phyloP scores from a whole-genome alignment of 1,284 basidiomycete genomes.

The Microbotryum lychnidis-dioicae region DNA sequence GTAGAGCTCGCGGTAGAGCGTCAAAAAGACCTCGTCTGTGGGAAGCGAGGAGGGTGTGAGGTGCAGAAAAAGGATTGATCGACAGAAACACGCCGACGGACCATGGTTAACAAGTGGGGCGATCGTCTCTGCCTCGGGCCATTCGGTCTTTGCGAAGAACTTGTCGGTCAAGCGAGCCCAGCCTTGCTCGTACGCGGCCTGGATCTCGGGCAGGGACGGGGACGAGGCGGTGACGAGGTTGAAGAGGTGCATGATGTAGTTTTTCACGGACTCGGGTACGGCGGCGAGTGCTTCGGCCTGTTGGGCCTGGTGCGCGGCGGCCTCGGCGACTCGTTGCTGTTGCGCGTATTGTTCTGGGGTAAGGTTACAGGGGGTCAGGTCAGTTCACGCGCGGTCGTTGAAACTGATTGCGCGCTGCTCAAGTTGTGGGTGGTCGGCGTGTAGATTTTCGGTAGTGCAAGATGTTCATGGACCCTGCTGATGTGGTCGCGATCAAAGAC shows the following conservation, averaged over 20 bases:
- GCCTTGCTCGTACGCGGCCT: conserved; percentile 44
- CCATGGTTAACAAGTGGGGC: conserved; percentile 87
- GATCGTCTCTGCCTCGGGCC: conserved; percentile 95
- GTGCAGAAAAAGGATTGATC: not conserved
- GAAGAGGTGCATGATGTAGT: conserved; percentile 31
- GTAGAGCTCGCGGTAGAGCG: conserved; percentile 91
- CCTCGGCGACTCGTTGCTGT: conserved; percentile 32
- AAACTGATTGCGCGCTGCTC: not conserved
- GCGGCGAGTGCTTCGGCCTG: conserved; percentile 27
- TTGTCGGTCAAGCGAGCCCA: conserved; percentile 96
- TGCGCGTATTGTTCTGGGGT: conserved; percentile 27
- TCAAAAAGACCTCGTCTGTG: conserved; percentile 83
- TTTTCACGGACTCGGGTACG: conserved; percentile 31
- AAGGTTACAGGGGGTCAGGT: not conserved
- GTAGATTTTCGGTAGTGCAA: no score
- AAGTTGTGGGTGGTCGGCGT: not conserved
- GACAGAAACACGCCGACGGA: conserved; percentile 39
- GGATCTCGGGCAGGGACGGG: conserved; percentile 31
- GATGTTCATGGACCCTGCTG: no score
- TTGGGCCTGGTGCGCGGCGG: conserved; percentile 24
- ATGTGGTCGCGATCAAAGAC: no score
- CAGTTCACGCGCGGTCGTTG: not conserved
- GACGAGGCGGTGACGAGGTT: conserved; percentile 22
- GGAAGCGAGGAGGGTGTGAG: not conserved
- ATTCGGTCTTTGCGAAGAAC: conserved; percentile 87